Evolutionary conservation across 1,139 yeast genomes (phyloP).

Genomic region (Diutina sp.): DNA sequence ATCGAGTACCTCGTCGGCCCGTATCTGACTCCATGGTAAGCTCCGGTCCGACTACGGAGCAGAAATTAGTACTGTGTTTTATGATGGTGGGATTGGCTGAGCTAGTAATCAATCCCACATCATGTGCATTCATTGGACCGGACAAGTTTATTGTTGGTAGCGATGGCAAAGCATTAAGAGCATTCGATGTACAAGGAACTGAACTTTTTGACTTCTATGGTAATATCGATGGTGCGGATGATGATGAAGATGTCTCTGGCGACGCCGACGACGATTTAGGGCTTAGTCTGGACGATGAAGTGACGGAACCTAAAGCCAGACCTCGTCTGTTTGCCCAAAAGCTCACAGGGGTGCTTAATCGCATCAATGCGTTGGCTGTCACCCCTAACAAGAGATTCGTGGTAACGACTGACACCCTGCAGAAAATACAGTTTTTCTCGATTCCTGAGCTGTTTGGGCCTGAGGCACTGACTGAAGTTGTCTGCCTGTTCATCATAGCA

Average conservation of each 20-base stretch:
- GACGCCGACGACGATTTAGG: constrained; percentile 17
- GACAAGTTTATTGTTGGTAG: constrained; percentile 51
- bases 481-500: constrained; percentile 21
- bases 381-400: constrained; percentile 52
- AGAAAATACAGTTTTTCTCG: constrained; percentile 39
- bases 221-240: background rate
- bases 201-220: constrained; percentile 30
- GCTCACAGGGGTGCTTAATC: constrained; percentile 15
- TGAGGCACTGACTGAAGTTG: constrained; percentile 19
- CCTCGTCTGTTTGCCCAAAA: constrained; percentile 6
- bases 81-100: constrained; percentile 18
- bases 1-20: background rate
- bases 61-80: constrained; percentile 18
- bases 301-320: background rate
- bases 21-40: background rate
- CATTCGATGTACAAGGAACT: constrained; percentile 38
- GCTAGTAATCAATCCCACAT: constrained; percentile 33
- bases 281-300: constrained; percentile 3
- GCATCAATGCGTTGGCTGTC: constrained; percentile 57
- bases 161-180: constrained; percentile 60
- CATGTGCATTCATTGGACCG: constrained; percentile 62
- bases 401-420: constrained; percentile 52
- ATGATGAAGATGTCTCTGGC: constrained; percentile 7
- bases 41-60: background rate
- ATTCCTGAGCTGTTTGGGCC: constrained; percentile 25